Conservation (phyloP, 441 rosid genomes). For the Jatropha podagrica region DNA sequence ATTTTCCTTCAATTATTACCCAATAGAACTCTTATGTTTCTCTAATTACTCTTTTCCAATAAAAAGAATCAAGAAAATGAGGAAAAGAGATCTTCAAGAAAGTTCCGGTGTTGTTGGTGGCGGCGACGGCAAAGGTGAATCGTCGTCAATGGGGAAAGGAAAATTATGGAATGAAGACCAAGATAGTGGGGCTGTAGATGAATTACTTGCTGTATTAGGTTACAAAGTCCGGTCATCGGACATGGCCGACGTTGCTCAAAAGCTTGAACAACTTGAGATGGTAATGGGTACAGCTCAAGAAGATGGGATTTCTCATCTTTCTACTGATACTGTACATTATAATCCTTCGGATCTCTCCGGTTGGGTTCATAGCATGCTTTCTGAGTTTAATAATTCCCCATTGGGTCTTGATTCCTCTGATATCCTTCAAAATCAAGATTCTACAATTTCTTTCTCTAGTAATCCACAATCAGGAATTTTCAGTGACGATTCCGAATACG, state of each 20-base stretch:
- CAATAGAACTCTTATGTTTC: background rate
- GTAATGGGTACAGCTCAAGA: conserved; percentile 58
- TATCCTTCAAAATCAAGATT: conserved; percentile 15
- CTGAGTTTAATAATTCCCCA: conserved; percentile 53
- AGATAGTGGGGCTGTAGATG: conserved; percentile 67
- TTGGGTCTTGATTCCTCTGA: conserved; percentile 15
- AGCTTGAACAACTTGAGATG: conserved; percentile 84
- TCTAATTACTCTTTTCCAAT: background rate
- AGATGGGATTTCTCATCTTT: conserved; percentile 62
- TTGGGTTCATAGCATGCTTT: conserved; percentile 70
- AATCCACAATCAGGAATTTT: conserved; percentile 19
- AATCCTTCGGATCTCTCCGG: conserved; percentile 76
- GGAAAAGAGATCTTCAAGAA: conserved; percentile 62
- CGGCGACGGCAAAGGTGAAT: conserved; percentile 5
- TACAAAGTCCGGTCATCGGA: conserved; percentile 81
- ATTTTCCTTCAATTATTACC: background rate
- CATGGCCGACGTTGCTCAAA: conserved; percentile 85
- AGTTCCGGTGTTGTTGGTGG: conserved; percentile 23
- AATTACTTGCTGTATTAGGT: conserved; percentile 74
- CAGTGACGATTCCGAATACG: conserved; percentile 54
- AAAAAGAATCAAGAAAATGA: conserved; percentile 27
- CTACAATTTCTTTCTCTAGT: conserved; percentile 27
- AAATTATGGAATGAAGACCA: conserved; percentile 55
- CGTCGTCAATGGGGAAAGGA: conserved; percentile 30
- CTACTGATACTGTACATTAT: conserved; percentile 65